Conservation (phyloP, 495 filamentous ascomycete genomes). For the Podospora fimiseda region DNA sequence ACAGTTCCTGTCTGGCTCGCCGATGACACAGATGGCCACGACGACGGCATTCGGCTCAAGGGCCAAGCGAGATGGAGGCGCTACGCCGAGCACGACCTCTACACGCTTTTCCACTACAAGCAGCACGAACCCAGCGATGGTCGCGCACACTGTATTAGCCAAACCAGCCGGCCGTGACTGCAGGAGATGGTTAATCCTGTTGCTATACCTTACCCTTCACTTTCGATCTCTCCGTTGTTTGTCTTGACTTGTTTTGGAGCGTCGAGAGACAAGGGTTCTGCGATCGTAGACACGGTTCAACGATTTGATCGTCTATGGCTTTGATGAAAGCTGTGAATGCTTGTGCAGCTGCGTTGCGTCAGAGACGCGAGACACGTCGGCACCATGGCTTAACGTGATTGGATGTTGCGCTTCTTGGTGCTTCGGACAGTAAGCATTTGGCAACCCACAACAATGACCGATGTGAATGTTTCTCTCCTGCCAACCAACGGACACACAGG, state of each 20-base stretch:
- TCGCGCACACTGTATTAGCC: slow-evolving; percentile 44
- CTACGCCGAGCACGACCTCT: slow-evolving; percentile 84
- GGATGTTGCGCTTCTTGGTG: slow-evolving; percentile 1
- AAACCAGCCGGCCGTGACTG: slow-evolving; percentile 3
- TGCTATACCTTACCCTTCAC: slow-evolving; percentile 3
- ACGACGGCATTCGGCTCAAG: slow-evolving; percentile 60
- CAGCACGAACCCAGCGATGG: slow-evolving; percentile 83
- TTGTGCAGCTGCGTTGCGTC: slow-evolving; percentile 1
- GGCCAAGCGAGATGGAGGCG: slow-evolving; percentile 77
- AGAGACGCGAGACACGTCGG: slow-evolving; percentile 1
- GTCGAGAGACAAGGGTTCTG: slow-evolving; percentile 4
- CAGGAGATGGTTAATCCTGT: slow-evolving; percentile 4
- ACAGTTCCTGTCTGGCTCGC: slow-evolving; percentile 81
- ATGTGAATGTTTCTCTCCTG: too few relatives aligned
- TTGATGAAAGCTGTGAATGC: background rate
- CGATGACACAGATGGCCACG: slow-evolving; percentile 57
- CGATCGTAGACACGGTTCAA: slow-evolving; percentile 1
- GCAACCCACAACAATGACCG: too few relatives aligned
- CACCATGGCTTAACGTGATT: background rate
- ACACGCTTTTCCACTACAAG: slow-evolving; percentile 89
- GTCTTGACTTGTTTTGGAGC: slow-evolving; percentile 1
- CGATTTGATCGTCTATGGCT: slow-evolving; percentile 2
- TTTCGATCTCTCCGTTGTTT: slow-evolving; percentile 2
- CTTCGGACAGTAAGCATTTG: background rate
- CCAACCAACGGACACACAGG: too few relatives aligned